These are phyloP conservation scores for Magnaporthiopsis incrustans DNA, from an alignment of 2,329 filamentous ascomycete species.

Conservation along the genomic window DNA sequence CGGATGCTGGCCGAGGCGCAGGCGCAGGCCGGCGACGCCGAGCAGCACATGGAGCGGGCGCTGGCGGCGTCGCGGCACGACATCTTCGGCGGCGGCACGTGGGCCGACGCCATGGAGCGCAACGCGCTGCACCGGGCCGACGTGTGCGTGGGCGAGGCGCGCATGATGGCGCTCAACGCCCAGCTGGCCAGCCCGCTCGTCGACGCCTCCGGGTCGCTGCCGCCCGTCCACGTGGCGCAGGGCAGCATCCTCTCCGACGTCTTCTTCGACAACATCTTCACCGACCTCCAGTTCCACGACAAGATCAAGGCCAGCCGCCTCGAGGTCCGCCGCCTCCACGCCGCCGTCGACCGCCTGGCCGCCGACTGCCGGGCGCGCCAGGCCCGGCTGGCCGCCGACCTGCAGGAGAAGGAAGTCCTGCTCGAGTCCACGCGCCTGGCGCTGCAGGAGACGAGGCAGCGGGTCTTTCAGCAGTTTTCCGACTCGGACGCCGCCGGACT, in stretches of 20 bases:
- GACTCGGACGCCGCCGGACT: neutral
- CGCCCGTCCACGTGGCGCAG: slow-evolving; percentile 32
- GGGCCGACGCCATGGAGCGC: slow-evolving; percentile 45
- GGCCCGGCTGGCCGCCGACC: slow-evolving; percentile 20
- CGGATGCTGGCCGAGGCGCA: slow-evolving; percentile 31
- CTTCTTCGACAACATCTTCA: slow-evolving; percentile 48
- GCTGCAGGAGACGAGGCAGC: slow-evolving; percentile 36
- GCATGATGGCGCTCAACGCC: slow-evolving; percentile 31
- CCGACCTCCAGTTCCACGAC: slow-evolving; percentile 42
- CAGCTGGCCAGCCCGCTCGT: slow-evolving; percentile 26
- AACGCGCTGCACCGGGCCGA: slow-evolving; percentile 41
- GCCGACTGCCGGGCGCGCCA: slow-evolving; percentile 23
- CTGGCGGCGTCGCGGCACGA: slow-evolving; percentile 33
- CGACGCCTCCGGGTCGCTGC: slow-evolving; percentile 29
- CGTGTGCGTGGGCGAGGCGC: slow-evolving; percentile 29
- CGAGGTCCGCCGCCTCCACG: slow-evolving; percentile 27
- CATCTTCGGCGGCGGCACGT: slow-evolving; percentile 40
- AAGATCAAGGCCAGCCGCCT: slow-evolving; percentile 37
- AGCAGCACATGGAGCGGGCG: slow-evolving; percentile 32
- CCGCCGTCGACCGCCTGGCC: slow-evolving; percentile 23
- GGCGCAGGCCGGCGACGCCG: slow-evolving; percentile 25
- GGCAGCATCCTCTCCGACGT: slow-evolving; percentile 40
- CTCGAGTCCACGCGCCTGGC: slow-evolving; percentile 26
- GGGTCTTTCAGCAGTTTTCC: slow-evolving; percentile 27
- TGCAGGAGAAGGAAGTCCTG: slow-evolving; percentile 20